Conservation (phyloP, 1,284 basidiomycete genomes). For the Cutaneotrichosporon sp. region DNA sequence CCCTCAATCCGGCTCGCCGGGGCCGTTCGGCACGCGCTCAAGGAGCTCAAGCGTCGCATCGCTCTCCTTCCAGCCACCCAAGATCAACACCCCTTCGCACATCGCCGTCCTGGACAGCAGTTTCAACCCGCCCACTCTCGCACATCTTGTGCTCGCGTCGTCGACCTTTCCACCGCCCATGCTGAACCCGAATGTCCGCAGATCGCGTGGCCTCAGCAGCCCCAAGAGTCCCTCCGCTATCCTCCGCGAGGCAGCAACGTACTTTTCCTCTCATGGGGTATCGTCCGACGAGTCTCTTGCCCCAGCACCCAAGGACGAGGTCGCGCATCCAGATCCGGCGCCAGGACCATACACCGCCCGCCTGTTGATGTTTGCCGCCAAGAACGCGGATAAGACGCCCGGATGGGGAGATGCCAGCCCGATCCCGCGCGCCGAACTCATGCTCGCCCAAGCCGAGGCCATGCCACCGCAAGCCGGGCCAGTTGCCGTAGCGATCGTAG, state of each 20-base stretch:
- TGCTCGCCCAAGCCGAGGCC: conserved; percentile 62
- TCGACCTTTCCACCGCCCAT: conserved; percentile 31
- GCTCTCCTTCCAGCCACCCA: background rate
- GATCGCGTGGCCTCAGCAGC: conserved; percentile 38
- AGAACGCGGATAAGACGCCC: conserved; percentile 83
- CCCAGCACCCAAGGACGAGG: background rate
- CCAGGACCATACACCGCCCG: conserved; percentile 64
- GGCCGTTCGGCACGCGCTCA: background rate
- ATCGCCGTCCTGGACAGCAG: conserved; percentile 78
- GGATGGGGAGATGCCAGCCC: conserved; percentile 69
- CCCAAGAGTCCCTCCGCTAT: conserved; percentile 7
- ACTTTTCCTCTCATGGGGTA: conserved; percentile 8
- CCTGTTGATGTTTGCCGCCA: conserved; percentile 78
- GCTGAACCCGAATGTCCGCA: conserved; percentile 25
- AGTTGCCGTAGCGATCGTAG: conserved; percentile 72
- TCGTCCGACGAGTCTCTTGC: conserved; percentile 32
- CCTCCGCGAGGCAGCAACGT: conserved; percentile 11
- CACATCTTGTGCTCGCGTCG: conserved; percentile 75
- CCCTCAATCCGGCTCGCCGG: background rate
- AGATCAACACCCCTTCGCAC: conserved; percentile 18
- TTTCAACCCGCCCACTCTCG: conserved; percentile 89
- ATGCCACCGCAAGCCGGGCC: conserved; percentile 19
- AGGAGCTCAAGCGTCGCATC: background rate
- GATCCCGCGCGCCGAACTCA: conserved; percentile 77
- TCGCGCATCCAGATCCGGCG: conserved; percentile 28